Evolutionary conservation across 2,329 filamentous ascomycete species (phyloP), one percentile per base, ranked within the genome.

Genomic region (Talaromyces sp.): DNA sequence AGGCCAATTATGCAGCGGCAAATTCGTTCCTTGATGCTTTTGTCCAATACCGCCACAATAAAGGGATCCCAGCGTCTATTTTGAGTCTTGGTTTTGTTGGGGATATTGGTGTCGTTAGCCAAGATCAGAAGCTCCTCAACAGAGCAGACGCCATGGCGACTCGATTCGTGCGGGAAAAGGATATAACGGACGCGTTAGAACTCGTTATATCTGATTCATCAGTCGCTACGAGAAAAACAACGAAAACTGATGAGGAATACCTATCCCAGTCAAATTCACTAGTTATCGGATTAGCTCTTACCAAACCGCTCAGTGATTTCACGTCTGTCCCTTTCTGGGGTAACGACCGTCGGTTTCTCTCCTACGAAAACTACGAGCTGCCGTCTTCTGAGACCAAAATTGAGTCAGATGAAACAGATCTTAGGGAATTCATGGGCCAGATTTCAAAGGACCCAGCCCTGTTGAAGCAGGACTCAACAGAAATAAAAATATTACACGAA

Each of bases 1-100:
- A 85, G 64, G 64, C 73, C 3, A 80, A 77, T 64, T 62, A 69
- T 57, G 60, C 61, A 53, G 65, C 67, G 9, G 68, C 66, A 8
- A 70, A 70, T 47, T 61, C 60, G 8, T 70, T 68, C 56, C 57
- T 67, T 55, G 63, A 64, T 52, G 55, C 62, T 10, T 60, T 70
- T 23, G n/a, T 47, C 18, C 42, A 47, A 47, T 47, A 47, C 18
- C 42, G 42, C 1, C 42, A 16, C n/a, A 47, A 1, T 3, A 4
- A 47, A 47, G 42, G 42, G 8, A 8, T 47, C 42, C 42, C 42
- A 23, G 42, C n/a, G 8, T 47, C 42, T 8, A 3, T 47, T n/a
- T 23, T 47, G 42, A 7, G n/a, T 23, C 16, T 47, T 47, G 42
- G 42, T 5, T n/a, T 23, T 47, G 42, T 47, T n/a, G 42, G 42